Evolutionary conservation across 2,329 filamentous ascomycete genomes (phyloP), one percentile per base, ranked within the genome.

Genomic region (Xylaria polymorpha): DNA sequence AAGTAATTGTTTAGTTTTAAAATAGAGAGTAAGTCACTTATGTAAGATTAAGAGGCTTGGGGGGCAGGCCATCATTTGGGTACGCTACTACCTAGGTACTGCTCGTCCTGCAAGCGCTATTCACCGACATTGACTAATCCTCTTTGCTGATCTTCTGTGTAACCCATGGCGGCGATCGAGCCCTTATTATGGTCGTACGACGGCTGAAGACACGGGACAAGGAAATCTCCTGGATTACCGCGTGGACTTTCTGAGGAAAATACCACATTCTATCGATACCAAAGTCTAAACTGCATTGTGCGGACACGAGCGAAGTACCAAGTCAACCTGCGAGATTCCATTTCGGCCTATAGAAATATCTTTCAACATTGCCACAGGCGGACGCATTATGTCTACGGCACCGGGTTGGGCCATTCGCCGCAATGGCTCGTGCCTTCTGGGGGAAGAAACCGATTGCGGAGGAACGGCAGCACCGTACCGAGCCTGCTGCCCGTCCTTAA

Each of bases 401-500:
- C 22, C 55, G 7, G 71, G 72, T 8, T 75, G 71, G 72, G 73
- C 72, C 20, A 71, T 75, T 63, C 72, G 72, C 46, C 70, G 71
- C 7, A 70, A 63, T 41, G 66, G 62, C 10, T 71, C 68, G 15
- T 74, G 73, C 32, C 60, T 71, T 5, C 44, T 63, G 3, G 22
- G 48, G 1, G 29, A 55, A 41, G 73, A 66, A 48, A 50, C 50
- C 22, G 71, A 74, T 58, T 74, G 73, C 41, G 72, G 72, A 37
- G 35, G 4, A 56, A 75, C 71, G 10, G 12, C 4, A 4, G 25
- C 14, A 41, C 43, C 20, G 62, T 67, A n/a, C 41, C 73, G 57
- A 48, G 72, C 70, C 25, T 75, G 73, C 41, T 75, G 73, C 46
- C 71, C 72, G 20, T 70, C 60, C 18, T 71, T 68, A 48, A 73